Evolutionary conservation across 2,329 filamentous ascomycete genomes (phyloP), one percentile per base, ranked within the genome.

Genomic region (Diaporthe ilicicola): DNA sequence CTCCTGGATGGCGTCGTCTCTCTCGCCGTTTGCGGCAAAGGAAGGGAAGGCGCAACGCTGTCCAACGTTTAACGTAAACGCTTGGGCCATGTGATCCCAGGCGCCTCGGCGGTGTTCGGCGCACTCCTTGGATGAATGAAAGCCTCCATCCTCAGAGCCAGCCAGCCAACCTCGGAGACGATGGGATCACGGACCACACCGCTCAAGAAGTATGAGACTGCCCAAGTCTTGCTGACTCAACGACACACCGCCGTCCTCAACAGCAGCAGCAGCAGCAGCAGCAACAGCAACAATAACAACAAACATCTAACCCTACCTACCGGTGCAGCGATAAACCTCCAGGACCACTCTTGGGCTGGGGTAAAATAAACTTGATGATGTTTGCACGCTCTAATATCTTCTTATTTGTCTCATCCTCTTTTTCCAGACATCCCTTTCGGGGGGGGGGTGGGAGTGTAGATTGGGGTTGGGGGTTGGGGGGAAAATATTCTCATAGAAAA

Each of bases 381-480:
- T 67, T 44, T 70, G 62, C 62, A 70, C 62, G 24, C 51, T 70
- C 61, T 70, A 70, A 48, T 53, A 37, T 70, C 61, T 61, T 65
- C 44, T 62, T 44, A 15, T 13, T 39, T 24, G 44, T 50, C 42
- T 67, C 51, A 48, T 50, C 64, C 61, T 67, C 32, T 42, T 53
- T 50, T 22, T 66, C 68, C 68, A 50, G 42, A 32, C 51, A 56
- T 44, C 42, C 51, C 61, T 29, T 54, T 59, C 12, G n/a, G 24
- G 39, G 39, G n/a, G 10, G 24, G n/a, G n/a, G n/a, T n/a, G n/a
- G n/a, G n/a, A n/a, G n/a, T n/a, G 39, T 44, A 46, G 19, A 61
- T 46, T 46, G 39, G 51, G 61, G n/a, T 67, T 34, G 32, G 46
- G 46, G 19, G 34, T 51, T 44, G 37, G 56, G 44, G 34, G 62